phyloP scores from a whole-genome alignment of 2,329 filamentous ascomycete genomes.

The Pestalotiopsis sp. region DNA sequence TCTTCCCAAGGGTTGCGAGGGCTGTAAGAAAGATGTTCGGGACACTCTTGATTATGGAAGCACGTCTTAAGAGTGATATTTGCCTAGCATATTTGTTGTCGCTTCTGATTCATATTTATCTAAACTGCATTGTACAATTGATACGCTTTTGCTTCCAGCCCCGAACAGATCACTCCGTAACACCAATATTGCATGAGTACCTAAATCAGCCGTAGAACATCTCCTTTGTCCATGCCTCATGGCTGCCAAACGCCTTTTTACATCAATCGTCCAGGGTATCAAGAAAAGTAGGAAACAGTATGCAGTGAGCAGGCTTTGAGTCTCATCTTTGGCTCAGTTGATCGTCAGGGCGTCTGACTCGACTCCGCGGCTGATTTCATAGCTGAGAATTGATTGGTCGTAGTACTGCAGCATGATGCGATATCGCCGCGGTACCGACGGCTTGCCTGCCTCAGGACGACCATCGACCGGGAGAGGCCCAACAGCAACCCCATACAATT shows the following conservation, averaged over 20 bases:
- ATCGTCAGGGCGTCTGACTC: constrained; percentile 30
- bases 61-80: neutral
- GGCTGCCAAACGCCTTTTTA: neutral
- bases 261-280: neutral
- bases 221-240: neutral
- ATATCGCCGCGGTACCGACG: constrained; percentile 30
- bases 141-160: neutral
- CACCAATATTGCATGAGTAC: neutral
- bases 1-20: no score
- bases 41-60: neutral
- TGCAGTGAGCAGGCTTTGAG: neutral
- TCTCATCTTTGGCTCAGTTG: constrained; percentile 11
- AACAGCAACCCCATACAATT: constrained; percentile 69
- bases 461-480: constrained; percentile 60
- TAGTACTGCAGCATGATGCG: constrained; percentile 72
- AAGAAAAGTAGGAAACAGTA: neutral
- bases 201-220: neutral
- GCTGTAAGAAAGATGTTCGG: no score
- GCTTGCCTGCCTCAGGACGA: constrained; percentile 25
- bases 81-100: neutral
- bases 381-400: constrained; percentile 70
- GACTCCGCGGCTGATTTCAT: constrained; percentile 59
- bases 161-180: neutral
- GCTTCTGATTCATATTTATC: neutral
- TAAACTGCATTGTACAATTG: neutral